Evolutionary conservation across 805 yeast species (phyloP).

Genomic region (Wickerhamiella cacticola): DNA sequence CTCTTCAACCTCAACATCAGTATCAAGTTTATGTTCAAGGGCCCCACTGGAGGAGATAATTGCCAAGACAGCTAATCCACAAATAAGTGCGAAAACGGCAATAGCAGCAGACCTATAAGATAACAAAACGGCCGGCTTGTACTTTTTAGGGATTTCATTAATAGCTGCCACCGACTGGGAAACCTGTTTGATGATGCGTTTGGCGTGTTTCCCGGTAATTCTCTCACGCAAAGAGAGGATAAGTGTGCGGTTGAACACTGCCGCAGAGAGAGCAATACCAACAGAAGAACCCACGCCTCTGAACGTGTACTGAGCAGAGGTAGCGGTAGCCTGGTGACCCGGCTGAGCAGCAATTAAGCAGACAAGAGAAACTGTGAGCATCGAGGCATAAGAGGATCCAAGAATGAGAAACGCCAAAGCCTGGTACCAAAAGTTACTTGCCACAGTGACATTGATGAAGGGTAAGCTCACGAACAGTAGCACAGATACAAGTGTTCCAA

Average conservation of each 20-base stretch:
- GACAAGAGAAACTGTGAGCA: constrained; percentile 58
- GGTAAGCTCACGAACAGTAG: constrained; percentile 27
- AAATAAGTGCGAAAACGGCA: constrained; percentile 38
- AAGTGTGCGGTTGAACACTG: constrained; percentile 47
- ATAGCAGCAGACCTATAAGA: constrained; percentile 35
- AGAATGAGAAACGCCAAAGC: constrained; percentile 32
- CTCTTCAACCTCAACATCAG: neutral
- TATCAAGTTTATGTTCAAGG: constrained; percentile 31
- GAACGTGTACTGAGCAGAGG: constrained; percentile 81
- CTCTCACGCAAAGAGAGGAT: constrained; percentile 23
- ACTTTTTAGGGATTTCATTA: constrained; percentile 36
- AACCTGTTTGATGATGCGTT: constrained; percentile 32
- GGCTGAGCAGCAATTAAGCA: constrained; percentile 65
- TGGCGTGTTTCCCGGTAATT: constrained; percentile 38
- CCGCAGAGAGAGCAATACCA: constrained; percentile 61
- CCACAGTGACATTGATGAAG: constrained; percentile 40
- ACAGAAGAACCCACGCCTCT: constrained; percentile 75
- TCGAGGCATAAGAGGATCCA: constrained; percentile 55
- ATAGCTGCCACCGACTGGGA: constrained; percentile 42
- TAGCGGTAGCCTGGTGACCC: constrained; percentile 67
- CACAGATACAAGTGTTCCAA: constrained; percentile 39
- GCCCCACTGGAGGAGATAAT: constrained; percentile 35
- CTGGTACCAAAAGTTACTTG: constrained; percentile 46
- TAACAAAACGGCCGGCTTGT: constrained; percentile 32
- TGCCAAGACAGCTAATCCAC: constrained; percentile 34